A percentile compares a stretch with the other conserved stretches of the same genome.
These are phyloP conservation scores for Isatis tinctoria DNA, from an alignment of 345 rosid genomes.

Conservation along the genomic window DNA sequence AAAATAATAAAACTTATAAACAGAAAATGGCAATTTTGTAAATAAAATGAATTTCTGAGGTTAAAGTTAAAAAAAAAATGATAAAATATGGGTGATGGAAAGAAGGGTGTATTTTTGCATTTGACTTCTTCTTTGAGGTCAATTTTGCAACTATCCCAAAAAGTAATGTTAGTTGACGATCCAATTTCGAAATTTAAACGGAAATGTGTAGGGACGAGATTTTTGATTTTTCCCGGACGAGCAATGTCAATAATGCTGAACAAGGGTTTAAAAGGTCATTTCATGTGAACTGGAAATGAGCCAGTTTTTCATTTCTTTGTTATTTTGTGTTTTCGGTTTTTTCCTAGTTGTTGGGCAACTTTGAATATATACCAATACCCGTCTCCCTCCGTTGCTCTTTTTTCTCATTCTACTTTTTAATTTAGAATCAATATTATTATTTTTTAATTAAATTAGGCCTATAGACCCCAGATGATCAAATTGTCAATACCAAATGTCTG, in stretches of 20 bases:
- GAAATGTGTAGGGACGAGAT: background rate
- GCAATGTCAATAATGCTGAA: constrained; percentile 16
- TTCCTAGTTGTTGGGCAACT: constrained; percentile 27
- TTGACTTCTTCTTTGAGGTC: no score
- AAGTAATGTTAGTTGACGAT: background rate
- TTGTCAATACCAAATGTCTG: constrained; percentile 29
- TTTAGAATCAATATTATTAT: background rate
- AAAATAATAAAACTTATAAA: no score
- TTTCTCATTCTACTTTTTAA: background rate
- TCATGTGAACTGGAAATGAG: background rate
- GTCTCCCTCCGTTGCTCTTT: constrained; percentile 1
- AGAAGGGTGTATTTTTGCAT: no score
- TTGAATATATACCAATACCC: constrained; percentile 22
- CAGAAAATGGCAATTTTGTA: no score
- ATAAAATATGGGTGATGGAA: no score
- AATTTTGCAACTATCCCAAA: no score
- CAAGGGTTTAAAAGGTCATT: background rate
- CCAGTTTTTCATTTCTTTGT: background rate
- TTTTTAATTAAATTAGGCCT: background rate
- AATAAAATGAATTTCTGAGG: no score
- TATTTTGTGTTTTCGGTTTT: background rate
- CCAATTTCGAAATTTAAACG: background rate
- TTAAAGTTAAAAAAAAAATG: no score
- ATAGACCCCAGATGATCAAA: constrained; percentile 6
- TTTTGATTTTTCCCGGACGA: background rate